Evolutionary conservation across 306 rosid species (phyloP).

Genomic region (Fagus crenata): DNA sequence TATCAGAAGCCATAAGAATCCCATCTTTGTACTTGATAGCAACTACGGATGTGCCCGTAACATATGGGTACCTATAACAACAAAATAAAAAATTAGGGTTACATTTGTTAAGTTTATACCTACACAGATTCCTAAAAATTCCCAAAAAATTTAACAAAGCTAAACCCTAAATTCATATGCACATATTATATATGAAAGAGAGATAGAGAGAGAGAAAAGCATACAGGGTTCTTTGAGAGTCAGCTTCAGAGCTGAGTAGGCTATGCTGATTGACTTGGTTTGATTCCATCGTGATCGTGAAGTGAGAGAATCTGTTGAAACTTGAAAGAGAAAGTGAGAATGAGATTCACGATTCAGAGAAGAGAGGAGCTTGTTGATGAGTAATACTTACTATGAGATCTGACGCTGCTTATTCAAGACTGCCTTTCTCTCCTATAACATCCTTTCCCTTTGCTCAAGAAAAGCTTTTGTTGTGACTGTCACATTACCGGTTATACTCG

Average conservation of each 20-base stretch:
- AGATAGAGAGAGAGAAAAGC: slow-evolving; percentile 13
- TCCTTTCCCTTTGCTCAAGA: slow-evolving; percentile 45
- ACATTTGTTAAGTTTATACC: not conserved
- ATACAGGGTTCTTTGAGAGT: slow-evolving; percentile 65
- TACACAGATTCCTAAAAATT: not conserved
- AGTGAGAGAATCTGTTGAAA: not conserved
- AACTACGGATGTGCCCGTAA: slow-evolving; percentile 88
- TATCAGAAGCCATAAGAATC: slow-evolving; percentile 87
- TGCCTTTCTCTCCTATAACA: too few species aligned
- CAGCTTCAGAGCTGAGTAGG: slow-evolving; percentile 37
- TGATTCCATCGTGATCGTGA: slow-evolving; percentile 34
- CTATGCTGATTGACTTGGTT: slow-evolving; percentile 27
- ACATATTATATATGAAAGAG: not conserved
- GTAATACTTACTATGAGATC: not conserved
- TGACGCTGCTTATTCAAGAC: not conserved
- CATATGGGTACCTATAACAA: slow-evolving; percentile 74
- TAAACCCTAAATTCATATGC: not conserved
- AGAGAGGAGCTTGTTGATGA: too few species aligned
- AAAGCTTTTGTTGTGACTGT: not conserved
- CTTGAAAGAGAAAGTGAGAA: too few species aligned
- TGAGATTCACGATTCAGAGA: not conserved
- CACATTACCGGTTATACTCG: not conserved
- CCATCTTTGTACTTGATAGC: slow-evolving; percentile 96
- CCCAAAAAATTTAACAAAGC: slow-evolving; percentile 2
- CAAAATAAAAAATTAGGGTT: slow-evolving; percentile 16